Conservation (phyloP, 164 flowering plant genomes). For the Stephania japonica region DNA sequence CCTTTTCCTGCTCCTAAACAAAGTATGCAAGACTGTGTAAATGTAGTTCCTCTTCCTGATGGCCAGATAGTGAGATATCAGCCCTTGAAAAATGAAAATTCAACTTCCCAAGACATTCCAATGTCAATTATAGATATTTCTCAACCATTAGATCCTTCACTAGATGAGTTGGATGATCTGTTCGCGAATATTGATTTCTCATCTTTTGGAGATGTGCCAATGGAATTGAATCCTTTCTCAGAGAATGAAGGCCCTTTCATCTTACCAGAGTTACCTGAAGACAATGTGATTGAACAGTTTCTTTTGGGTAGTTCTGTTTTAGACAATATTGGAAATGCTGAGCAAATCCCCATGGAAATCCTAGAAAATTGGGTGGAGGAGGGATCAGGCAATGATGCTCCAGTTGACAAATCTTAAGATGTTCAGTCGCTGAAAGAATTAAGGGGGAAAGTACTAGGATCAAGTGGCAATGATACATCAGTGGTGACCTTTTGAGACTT, state of each 20-base stretch:
- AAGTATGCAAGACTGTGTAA: constrained; percentile 23
- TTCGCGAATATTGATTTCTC: constrained; percentile 39
- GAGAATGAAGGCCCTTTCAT: constrained; percentile 30
- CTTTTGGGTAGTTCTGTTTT: constrained; percentile 28
- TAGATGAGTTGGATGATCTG: constrained; percentile 43
- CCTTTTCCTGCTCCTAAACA: too few relatives aligned
- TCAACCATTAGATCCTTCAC: constrained; percentile 25
- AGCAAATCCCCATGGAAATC: constrained; percentile 14
- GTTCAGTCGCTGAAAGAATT: background rate
- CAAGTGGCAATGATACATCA: background rate
- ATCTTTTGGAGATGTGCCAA: constrained; percentile 24
- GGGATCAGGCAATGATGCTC: constrained; percentile 15
- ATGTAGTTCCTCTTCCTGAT: constrained; percentile 29
- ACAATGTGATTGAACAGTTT: constrained; percentile 39
- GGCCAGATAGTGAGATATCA: constrained; percentile 50
- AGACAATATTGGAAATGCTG: constrained; percentile 19
- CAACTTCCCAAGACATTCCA: constrained; percentile 18
- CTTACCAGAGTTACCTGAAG: constrained; percentile 40
- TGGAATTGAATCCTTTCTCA: constrained; percentile 32
- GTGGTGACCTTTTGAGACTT: constrained; percentile 15
- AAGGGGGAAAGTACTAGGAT: background rate
- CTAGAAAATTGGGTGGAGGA: constrained; percentile 17
- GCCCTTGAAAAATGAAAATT: constrained; percentile 27
- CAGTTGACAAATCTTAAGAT: constrained; percentile 15
- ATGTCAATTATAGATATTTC: constrained; percentile 16